Evolutionary conservation across 345 rosid genomes (phyloP).

Genomic region (Streptanthus diversifolius): DNA sequence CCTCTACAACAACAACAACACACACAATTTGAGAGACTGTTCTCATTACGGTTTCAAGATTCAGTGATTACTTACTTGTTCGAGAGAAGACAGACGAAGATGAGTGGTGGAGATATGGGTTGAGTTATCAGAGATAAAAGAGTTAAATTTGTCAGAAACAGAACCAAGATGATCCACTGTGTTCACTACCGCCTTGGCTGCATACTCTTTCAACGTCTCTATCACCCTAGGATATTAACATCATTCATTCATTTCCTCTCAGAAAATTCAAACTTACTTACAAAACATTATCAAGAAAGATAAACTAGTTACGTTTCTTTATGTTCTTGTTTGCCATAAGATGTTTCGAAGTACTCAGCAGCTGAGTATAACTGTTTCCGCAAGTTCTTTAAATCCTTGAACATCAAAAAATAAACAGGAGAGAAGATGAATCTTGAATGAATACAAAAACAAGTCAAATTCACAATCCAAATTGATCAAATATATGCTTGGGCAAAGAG

Average conservation of each 20-base stretch:
- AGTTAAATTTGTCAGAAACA: conserved; percentile 61
- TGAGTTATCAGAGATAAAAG: conserved; percentile 47
- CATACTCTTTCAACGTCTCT: conserved; percentile 67
- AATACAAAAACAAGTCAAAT: not conserved
- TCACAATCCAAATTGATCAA: not conserved
- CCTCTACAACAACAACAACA: conserved; percentile 41
- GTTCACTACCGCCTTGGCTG: conserved; percentile 64
- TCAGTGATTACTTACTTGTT: conserved; percentile 64
- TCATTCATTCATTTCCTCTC: conserved; percentile 11
- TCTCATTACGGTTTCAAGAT: not conserved
- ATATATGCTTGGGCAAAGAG: not conserved
- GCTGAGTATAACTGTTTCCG: conserved; percentile 77
- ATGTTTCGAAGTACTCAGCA: conserved; percentile 74
- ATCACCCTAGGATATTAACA: conserved; percentile 43
- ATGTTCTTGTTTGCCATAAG: conserved; percentile 53
- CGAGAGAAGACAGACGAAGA: conserved; percentile 51
- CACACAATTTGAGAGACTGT: not conserved
- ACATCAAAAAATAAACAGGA: conserved; percentile 4
- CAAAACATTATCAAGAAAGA: not conserved
- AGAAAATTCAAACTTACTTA: not conserved
- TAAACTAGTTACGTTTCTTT: conserved; percentile 54
- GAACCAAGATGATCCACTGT: conserved; percentile 91
- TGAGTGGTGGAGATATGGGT: conserved; percentile 46
- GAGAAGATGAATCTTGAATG: conserved; percentile 8
- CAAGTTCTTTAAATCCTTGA: conserved; percentile 71